Conservation (phyloP, 495 filamentous ascomycete genomes). For the Polyplosphaeria fusca region DNA sequence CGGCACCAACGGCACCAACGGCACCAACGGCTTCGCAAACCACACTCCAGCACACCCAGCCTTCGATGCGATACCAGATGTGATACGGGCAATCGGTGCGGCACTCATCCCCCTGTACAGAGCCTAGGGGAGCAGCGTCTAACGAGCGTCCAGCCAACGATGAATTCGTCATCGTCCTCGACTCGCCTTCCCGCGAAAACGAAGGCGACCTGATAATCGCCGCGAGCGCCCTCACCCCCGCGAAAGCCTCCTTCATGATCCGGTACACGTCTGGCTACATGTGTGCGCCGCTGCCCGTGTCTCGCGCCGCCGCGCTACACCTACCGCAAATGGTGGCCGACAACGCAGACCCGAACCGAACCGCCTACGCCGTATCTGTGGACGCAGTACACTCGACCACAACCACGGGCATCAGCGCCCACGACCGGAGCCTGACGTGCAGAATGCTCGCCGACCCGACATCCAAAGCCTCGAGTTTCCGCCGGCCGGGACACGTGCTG, state of each 20-base stretch:
- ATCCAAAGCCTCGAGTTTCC: constrained; percentile 58
- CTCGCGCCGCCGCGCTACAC: constrained; percentile 61
- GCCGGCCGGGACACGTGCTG: constrained; percentile 87
- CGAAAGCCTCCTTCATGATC: constrained; percentile 94
- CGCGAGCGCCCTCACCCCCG: constrained; percentile 75
- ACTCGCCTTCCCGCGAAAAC: constrained; percentile 86
- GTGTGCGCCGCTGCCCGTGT: constrained; percentile 75
- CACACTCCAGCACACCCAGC: constrained; percentile 32
- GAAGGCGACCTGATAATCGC: constrained; percentile 98
- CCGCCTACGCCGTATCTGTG: constrained; percentile 87
- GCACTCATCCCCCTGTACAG: constrained; percentile 12
- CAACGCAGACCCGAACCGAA: constrained; percentile 81
- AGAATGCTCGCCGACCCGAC: constrained; percentile 68
- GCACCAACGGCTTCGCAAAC: constrained; percentile 8
- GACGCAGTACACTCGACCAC: constrained; percentile 69
- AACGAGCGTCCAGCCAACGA: constrained; percentile 61
- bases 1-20: constrained; percentile 2
- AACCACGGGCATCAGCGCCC: constrained; percentile 86
- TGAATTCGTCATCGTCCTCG: constrained; percentile 93
- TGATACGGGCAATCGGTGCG: constrained; percentile 80
- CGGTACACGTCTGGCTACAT: constrained; percentile 80
- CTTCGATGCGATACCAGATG: constrained; percentile 85
- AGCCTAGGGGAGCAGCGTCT: not conserved
- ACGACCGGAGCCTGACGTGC: constrained; percentile 81
- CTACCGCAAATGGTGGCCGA: constrained; percentile 87